A percentile compares a stretch with the other conserved stretches of the same genome.
These are phyloP conservation scores for Tricladium varicosporioides DNA, from an alignment of 2,329 filamentous ascomycete species.

Conservation along the genomic window DNA sequence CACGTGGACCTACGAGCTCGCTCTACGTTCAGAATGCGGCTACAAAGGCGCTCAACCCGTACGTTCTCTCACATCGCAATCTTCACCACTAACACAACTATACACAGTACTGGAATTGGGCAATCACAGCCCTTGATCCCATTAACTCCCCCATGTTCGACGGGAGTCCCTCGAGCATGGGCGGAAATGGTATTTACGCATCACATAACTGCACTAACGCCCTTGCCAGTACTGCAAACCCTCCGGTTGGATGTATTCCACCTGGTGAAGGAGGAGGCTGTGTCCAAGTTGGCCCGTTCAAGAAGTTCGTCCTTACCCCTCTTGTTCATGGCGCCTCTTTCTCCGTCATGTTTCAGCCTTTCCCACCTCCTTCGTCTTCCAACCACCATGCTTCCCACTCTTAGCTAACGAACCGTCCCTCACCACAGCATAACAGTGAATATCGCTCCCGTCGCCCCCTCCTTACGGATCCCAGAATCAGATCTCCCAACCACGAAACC, in stretches of 20 bases:
- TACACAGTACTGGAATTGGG: conserved; percentile 46
- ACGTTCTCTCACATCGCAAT: conserved; percentile 38
- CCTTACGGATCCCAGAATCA: conserved; percentile 15
- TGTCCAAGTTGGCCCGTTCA: conserved; percentile 46
- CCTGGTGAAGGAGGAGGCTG: conserved; percentile 54
- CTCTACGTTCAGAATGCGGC: conserved; percentile 39
- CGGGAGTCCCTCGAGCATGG: conserved; percentile 43
- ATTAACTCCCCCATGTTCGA: conserved; percentile 51
- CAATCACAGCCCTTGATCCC: conserved; percentile 43
- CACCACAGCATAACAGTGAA: no score
- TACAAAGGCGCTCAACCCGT: conserved; percentile 36
- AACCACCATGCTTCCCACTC: no score
- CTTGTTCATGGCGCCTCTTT: no score
- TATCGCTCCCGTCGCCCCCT: no score
- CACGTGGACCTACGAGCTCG: conserved; percentile 39
- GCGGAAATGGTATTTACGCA: conserved; percentile 43
- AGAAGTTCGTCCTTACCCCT: conserved; percentile 22
- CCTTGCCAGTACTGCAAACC: conserved; percentile 6
- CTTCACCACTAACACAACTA: conserved; percentile 28
- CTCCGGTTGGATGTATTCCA: conserved; percentile 30
- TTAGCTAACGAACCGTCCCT: no score
- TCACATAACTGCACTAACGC: conserved; percentile 25
- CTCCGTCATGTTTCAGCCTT: conserved; percentile 2
- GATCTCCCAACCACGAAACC: conserved; percentile 1
- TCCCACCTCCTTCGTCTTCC: no score